These are phyloP conservation scores for Alloascoidea hylecoeti DNA, from an alignment of 805 yeast species.

Conservation along the genomic window DNA sequence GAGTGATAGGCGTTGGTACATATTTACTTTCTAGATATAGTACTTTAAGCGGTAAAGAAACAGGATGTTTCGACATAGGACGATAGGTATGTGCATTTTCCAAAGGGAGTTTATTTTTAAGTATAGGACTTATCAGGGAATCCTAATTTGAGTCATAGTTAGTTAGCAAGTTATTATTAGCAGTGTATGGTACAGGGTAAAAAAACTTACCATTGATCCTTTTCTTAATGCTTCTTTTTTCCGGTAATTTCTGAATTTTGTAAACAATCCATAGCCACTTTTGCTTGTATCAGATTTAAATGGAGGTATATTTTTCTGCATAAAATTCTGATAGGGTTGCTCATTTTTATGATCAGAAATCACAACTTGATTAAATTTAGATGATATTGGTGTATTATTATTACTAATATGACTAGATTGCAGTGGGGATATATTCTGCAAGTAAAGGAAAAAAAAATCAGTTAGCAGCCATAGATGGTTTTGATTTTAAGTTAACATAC, in stretches of 20 bases:
- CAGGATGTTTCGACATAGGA: background rate
- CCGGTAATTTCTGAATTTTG: background rate
- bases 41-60: background rate
- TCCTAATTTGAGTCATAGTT: background rate
- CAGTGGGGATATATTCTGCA: background rate
- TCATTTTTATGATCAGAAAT: background rate
- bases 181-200: too few relatives aligned
- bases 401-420: too few relatives aligned
- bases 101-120: background rate
- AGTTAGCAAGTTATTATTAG: background rate
- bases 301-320: background rate
- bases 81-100: background rate
- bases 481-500: too few relatives aligned
- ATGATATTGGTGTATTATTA: too few relatives aligned
- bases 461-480: too few relatives aligned
- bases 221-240: slow-evolving; percentile 1
- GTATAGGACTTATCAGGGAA: background rate
- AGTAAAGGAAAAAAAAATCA: too few relatives aligned
- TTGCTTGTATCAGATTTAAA: background rate
- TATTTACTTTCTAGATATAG: background rate
- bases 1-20: background rate
- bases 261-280: background rate
- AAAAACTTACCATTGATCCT: background rate
- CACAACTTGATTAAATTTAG: background rate
- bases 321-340: too few relatives aligned